Conservation (phyloP, 371 early-diverging fungal genomes). For the Mortierella sp. region DNA sequence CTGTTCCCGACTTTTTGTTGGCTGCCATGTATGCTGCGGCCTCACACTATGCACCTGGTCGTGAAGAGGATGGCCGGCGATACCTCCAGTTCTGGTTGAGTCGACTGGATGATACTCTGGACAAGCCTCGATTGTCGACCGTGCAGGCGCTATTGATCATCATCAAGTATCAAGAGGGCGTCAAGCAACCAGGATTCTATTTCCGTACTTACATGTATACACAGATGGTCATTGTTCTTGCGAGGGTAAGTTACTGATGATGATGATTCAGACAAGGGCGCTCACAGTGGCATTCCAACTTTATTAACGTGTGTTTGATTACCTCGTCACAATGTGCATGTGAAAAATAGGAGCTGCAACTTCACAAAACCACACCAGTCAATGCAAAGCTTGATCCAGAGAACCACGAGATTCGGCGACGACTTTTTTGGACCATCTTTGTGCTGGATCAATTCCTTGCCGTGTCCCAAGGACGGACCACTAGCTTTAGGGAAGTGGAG, state of each 20-base stretch:
- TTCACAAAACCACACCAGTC: conserved; percentile 52
- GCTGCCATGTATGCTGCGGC: conserved; percentile 65
- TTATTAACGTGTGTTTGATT: background rate
- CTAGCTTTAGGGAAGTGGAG: conserved; percentile 50
- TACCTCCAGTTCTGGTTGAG: conserved; percentile 51
- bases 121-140: conserved; percentile 53
- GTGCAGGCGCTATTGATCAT: conserved; percentile 52
- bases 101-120: conserved; percentile 51
- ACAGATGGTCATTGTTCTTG: conserved; percentile 60
- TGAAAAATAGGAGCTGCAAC: conserved; percentile 45
- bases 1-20: conserved; percentile 58
- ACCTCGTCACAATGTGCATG: background rate
- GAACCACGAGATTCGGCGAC: conserved; percentile 44
- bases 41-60: conserved; percentile 57
- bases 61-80: conserved; percentile 45
- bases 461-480: conserved; percentile 48
- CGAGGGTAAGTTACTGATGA: conserved; percentile 59
- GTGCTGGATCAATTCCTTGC: conserved; percentile 51
- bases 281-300: too few relatives aligned
- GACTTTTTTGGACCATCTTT: conserved; percentile 51
- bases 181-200: conserved; percentile 53
- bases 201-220: conserved; percentile 56
- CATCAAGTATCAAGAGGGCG: conserved; percentile 54
- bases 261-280: conserved; percentile 29
- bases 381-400: conserved; percentile 51